Conservation (phyloP, 768 basidiomycete genomes). For the Plicaturopsis crispa region DNA sequence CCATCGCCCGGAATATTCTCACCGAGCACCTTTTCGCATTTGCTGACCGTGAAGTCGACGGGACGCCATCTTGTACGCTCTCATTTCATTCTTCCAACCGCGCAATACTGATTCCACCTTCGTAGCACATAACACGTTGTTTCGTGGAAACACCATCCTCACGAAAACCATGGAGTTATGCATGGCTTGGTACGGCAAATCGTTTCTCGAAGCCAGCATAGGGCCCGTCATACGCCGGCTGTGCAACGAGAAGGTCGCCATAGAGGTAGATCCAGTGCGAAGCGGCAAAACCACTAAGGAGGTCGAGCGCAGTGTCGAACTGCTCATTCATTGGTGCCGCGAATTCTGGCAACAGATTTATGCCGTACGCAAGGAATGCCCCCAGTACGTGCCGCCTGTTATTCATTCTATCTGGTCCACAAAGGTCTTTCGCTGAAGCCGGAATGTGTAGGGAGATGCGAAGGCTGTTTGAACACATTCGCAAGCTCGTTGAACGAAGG, state of each 20-base stretch:
- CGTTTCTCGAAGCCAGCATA: constrained; percentile 75
- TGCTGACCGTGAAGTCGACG: constrained; percentile 64
- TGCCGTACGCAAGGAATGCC: constrained; percentile 63
- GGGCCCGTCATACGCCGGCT: constrained; percentile 63
- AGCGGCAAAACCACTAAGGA: constrained; percentile 54
- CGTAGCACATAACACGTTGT: constrained; percentile 69
- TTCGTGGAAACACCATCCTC: constrained; percentile 58
- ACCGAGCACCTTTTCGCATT: constrained; percentile 65
- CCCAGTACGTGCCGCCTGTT: constrained; percentile 43
- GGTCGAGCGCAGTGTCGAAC: constrained; percentile 58
- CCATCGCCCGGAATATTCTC: constrained; percentile 57
- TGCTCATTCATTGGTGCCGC: constrained; percentile 69
- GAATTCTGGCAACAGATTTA: constrained; percentile 82
- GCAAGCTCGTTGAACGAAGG: constrained; percentile 63
- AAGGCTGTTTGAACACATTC: constrained; percentile 58
- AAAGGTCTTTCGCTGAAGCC: constrained; percentile 5
- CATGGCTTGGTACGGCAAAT: constrained; percentile 77
- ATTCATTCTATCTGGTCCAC: not conserved
- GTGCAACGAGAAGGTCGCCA: constrained; percentile 63
- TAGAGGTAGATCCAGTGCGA: constrained; percentile 78
- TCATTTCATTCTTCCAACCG: not conserved
- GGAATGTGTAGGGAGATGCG: constrained; percentile 61
- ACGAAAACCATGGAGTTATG: constrained; percentile 74
- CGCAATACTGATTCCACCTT: constrained; percentile 4
- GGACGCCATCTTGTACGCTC: constrained; percentile 53